Percentiles rank a stretch among this genome's conserved stretches.
Evolutionary conservation across 2,329 filamentous ascomycete genomes (phyloP).

Genomic region (Diaporthe humulicola): DNA sequence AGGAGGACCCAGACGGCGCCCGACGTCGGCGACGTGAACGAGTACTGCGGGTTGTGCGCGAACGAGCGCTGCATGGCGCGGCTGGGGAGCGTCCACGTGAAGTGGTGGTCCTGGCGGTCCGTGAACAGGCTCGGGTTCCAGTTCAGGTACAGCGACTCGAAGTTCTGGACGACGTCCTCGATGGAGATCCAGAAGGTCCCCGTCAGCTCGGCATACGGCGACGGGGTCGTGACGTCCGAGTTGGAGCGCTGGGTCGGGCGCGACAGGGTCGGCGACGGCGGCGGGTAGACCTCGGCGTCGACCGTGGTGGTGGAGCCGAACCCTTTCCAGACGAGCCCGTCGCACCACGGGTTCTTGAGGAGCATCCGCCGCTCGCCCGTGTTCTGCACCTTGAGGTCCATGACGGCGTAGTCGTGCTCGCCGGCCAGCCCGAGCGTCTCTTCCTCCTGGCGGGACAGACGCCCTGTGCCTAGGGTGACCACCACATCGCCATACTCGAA

Average conservation of each 20-base stretch:
- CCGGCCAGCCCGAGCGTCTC: constrained; percentile 84
- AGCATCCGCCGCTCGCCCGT: constrained; percentile 76
- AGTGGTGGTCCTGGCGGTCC: constrained; percentile 89
- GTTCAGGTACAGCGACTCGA: constrained; percentile 96
- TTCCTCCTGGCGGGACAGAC: constrained; percentile 82
- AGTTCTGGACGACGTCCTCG: constrained; percentile 89
- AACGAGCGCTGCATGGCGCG: constrained; percentile 66
- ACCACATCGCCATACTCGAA: constrained; percentile 86
- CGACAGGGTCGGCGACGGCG: constrained; percentile 37
- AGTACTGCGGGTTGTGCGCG: constrained; percentile 79
- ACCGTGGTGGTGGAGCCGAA: constrained; percentile 52
- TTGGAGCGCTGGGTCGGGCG: constrained; percentile 36
- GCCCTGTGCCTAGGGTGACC: constrained; percentile 90
- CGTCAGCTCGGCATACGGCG: constrained; percentile 55
- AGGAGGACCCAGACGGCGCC: constrained; percentile 86
- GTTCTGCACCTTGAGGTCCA: constrained; percentile 77
- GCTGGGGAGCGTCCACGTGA: constrained; percentile 78
- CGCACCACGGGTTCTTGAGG: constrained; percentile 96
- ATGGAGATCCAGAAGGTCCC: constrained; percentile 96
- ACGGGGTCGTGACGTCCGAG: constrained; percentile 43
- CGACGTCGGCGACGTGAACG: constrained; percentile 69
- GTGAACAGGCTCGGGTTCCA: constrained; percentile 93
- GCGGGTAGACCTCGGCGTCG: constrained; percentile 42
- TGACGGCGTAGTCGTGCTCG: constrained; percentile 93
- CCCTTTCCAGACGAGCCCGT: constrained; percentile 81